These are phyloP conservation scores for Didymella arachidicola DNA, from an alignment of 2,329 filamentous ascomycete genomes.

Conservation along the genomic window DNA sequence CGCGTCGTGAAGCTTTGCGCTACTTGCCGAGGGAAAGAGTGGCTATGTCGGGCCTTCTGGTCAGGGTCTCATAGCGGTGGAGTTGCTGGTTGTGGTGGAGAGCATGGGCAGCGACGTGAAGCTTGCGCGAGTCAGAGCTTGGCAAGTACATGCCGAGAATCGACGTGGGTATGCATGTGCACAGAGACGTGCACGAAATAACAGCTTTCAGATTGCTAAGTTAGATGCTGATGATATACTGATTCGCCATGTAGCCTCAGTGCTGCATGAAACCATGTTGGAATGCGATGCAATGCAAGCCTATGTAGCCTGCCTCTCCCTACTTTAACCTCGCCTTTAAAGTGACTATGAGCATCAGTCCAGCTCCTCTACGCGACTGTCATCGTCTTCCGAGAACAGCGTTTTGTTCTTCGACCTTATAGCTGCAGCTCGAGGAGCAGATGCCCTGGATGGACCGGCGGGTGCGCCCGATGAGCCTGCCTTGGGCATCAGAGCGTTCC, in stretches of 20 bases:
- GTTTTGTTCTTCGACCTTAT: slow-evolving; percentile 27
- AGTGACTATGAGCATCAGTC: slow-evolving; percentile 28
- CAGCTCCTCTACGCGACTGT: slow-evolving; percentile 36
- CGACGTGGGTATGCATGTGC: background rate
- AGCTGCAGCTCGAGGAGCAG: slow-evolving; percentile 5
- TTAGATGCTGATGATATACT: background rate
- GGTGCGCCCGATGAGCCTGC: slow-evolving; percentile 18
- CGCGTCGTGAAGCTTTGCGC: background rate
- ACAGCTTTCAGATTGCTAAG: background rate
- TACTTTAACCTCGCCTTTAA: background rate
- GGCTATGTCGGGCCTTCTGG: slow-evolving; percentile 2
- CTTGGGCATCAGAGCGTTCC: slow-evolving; percentile 8
- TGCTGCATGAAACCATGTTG: background rate
- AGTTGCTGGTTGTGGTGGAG: slow-evolving; percentile 6
- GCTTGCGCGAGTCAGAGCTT: slow-evolving; percentile 37
- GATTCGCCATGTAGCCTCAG: background rate
- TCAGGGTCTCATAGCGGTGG: slow-evolving; percentile 20
- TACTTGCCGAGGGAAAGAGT: slow-evolving; percentile 6
- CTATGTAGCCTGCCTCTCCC: background rate
- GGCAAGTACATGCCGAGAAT: slow-evolving; percentile 18
- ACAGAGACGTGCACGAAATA: background rate
- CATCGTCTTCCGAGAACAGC: slow-evolving; percentile 33
- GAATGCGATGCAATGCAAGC: slow-evolving; percentile 6
- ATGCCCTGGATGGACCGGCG: background rate
- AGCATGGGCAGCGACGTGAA: slow-evolving; percentile 7